Conservation (phyloP, 2,329 filamentous ascomycete species). For the Mollisiaceae sp. region DNA sequence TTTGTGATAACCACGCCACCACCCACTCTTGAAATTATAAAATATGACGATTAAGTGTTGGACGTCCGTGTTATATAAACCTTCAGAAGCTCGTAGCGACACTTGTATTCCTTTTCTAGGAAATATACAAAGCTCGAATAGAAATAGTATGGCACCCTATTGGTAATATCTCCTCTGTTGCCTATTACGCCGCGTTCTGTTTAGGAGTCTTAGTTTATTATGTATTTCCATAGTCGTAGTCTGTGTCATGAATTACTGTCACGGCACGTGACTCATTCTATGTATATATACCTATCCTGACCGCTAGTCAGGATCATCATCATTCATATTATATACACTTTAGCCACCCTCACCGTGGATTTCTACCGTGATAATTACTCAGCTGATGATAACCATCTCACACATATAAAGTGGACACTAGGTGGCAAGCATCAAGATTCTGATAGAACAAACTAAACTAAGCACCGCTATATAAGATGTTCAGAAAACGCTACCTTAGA, state of each 20-base stretch:
- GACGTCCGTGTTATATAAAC: slow-evolving; percentile 8
- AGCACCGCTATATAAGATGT: too few species aligned
- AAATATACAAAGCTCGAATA: background rate
- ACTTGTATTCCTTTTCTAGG: slow-evolving; percentile 12
- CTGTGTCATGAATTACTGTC: background rate
- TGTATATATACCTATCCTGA: too few species aligned
- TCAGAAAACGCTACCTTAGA: too few species aligned
- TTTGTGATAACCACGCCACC: slow-evolving; percentile 9
- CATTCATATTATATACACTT: too few species aligned
- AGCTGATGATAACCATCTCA: background rate
- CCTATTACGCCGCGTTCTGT: background rate
- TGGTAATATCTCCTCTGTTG: background rate
- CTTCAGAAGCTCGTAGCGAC: slow-evolving; percentile 12
- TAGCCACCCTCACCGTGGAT: too few species aligned
- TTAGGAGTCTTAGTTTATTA: background rate
- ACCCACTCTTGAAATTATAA: slow-evolving; percentile 8
- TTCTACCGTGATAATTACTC: too few species aligned
- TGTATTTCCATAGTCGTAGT: background rate
- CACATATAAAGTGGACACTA: too few species aligned
- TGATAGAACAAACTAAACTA: too few species aligned
- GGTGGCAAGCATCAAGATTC: too few species aligned
- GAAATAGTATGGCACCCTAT: background rate
- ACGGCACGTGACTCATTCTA: too few species aligned
- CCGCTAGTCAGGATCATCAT: too few species aligned
- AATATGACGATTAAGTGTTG: slow-evolving; percentile 7